Evolutionary conservation across 176 grass and related monocot species (phyloP).

Genomic region (Musa acuminata): DNA sequence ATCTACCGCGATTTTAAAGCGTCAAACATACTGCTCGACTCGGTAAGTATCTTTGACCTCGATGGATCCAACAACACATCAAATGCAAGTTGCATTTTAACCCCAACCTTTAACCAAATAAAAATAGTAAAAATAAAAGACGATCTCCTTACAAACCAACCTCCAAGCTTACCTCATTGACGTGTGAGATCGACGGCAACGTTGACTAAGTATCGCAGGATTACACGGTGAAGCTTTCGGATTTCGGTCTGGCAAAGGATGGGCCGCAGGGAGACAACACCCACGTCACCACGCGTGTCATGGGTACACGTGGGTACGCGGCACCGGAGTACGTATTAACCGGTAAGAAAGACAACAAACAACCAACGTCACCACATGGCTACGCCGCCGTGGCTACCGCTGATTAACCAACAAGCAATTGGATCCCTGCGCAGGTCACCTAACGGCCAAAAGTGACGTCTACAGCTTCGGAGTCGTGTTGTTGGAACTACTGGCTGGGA

Average conservation of each 20-base stretch:
- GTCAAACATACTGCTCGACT: background rate
- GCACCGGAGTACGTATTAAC: background rate
- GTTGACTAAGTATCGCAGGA: background rate
- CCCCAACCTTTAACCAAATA: too few species aligned
- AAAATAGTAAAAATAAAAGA: too few species aligned
- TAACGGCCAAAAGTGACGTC: background rate
- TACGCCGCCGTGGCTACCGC: too few species aligned
- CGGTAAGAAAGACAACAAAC: background rate
- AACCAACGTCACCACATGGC: background rate
- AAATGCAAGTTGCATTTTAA: too few species aligned
- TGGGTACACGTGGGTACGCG: background rate
- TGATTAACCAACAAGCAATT: too few species aligned
- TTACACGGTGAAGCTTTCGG: constrained; percentile 4
- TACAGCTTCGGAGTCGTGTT: constrained; percentile 4
- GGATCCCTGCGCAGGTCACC: background rate
- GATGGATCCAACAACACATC: background rate
- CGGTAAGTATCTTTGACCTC: background rate
- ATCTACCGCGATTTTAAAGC: background rate
- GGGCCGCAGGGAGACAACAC: background rate
- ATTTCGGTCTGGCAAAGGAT: constrained; percentile 3
- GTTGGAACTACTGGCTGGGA: background rate
- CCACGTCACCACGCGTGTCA: constrained; percentile 1
- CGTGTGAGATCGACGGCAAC: too few species aligned
- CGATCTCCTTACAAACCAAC: too few species aligned
- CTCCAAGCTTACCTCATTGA: too few species aligned